Evolutionary conservation across 148 eudicot genomes (phyloP), one percentile per base, ranked within the genome.

Genomic region (Nyssa sinensis): DNA sequence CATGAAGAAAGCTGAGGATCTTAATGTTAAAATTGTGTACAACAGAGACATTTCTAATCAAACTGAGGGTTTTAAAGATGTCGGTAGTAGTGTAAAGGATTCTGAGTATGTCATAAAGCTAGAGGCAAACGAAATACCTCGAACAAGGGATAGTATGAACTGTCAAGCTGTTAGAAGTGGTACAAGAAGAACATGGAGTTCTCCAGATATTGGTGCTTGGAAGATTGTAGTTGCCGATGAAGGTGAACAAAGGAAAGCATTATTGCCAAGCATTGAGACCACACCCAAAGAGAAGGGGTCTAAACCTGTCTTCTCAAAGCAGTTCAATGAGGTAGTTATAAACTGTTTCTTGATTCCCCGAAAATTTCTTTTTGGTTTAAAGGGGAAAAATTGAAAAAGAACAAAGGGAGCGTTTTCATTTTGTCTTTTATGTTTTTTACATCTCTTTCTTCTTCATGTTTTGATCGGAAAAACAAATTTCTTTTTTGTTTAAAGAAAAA

Each of bases 281-380:
- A 87, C 92, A 34, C 88, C 95, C 3, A 91, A 90, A 81, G 93
- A 74, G 17, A 92, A 88, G 67, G 93, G 89, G 47, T 76, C 75
- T 13, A 91, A 62, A 67, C 58, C 76, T 37, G 39, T 35, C 30
- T 78, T 78, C 72, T 78, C 78, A 78, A 77, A 72, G 51, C 59
- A 71, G 84, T 82, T 90, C 65, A 88, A 79, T 71, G 85, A 87
- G 89, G 97, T 92, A 83, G 86, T 77, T 1, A 11, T 11, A 28
- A 31, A 35, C 55, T 70, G 10, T 25, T 21, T 5, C 35, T 28
- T 3, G 29, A 19, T 67, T 53, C 24, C 19, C 67, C 11, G n/a
- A 11, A 11, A 28, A 35, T 19, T n/a, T 7, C 9, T 11, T 33
- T 34, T 24, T 31, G 30, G 30, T 25, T 27, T 39, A 14, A 49